phyloP scores from a whole-genome alignment of 176 grass and related monocot genomes.

The Carex pumila region DNA sequence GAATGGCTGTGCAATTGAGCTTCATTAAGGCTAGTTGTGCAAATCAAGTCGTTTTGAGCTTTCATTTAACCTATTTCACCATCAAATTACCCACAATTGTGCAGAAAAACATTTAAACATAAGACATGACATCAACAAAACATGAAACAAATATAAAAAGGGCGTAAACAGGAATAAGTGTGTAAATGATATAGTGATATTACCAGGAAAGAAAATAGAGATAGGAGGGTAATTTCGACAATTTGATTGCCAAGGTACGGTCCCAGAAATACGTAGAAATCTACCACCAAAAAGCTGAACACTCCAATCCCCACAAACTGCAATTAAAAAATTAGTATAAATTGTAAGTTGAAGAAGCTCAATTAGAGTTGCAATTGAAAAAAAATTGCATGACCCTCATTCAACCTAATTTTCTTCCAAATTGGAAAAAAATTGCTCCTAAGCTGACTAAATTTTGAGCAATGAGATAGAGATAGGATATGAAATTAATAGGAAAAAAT shows the following conservation, averaged over 20 bases:
- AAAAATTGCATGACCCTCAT: neutral
- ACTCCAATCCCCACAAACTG: slow-evolving; percentile 65
- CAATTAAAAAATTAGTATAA: neutral
- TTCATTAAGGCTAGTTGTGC: neutral
- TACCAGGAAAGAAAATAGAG: slow-evolving; percentile 63
- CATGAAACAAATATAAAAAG: neutral
- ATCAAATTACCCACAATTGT: neutral
- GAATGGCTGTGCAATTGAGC: neutral
- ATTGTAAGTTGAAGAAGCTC: neutral
- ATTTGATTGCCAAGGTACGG: slow-evolving; percentile 57
- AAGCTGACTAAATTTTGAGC: neutral
- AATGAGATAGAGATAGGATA: neutral
- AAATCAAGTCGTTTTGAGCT: neutral
- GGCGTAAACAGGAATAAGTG: neutral
- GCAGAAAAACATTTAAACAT: neutral
- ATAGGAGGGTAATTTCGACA: slow-evolving; percentile 45
- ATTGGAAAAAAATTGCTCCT: neutral
- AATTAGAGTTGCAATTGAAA: neutral
- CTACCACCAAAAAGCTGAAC: slow-evolving; percentile 53
- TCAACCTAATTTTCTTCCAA: neutral
- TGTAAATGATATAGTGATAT: neutral
- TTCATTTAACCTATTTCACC: neutral
- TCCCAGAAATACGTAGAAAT: slow-evolving; percentile 68
- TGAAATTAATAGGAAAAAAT: neutral
- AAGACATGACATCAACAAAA: neutral